Base-by-base conservation (phyloP, 1,139 yeast genomes). In the Protomyces gravidus region DNA sequence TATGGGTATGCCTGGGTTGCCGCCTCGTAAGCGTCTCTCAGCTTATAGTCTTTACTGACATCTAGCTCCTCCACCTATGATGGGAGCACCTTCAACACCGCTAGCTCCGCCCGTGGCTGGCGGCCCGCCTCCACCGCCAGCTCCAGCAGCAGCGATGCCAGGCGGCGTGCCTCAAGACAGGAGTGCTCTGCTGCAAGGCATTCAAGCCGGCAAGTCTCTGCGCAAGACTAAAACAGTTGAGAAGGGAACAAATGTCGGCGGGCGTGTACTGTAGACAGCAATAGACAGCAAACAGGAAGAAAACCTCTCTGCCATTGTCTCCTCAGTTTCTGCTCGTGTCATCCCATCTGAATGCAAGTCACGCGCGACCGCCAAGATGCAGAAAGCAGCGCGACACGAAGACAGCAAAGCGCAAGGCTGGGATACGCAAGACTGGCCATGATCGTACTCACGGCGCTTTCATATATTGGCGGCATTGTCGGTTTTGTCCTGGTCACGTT, bases 181-280 rank as follows among this genome's bases (percentile, higher is more conserved):
- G 69, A 88, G 87, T 69, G 97, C 97, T 1, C 76, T 90, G 57
- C 75, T 90, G 51, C 89, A 92, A 28, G 95, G 89, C 71, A 90
- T 90, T 65, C 80, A 90, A 66, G 86, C 87, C 67, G 97, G 97
- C 19, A 76, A 78, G 65, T 75, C 70, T 59, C 77, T 90, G 67
- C 88, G 86, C 71, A 87, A 89, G 67, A 86, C 95, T 0, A 79
- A 78, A 55, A 86, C 92, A 0, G 79, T 85, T 63, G 94, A 85
- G 68, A 75, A 86, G 68, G 81, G 86, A 63, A 79, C 53, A 28
- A 62, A 33, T 6, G 36, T 45, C 11, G 58, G 58, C n/a, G 58
- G 58, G 3, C 45, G 58, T 7, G 58, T 53, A 15, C 28, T 53
- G 27, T 45, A 33, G 36, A 2, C 36, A n/a, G n/a, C n/a, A n/a